Base-by-base conservation (phyloP, 2,329 filamentous ascomycete species). In the Stagonosporopsis rhizophila region DNA sequence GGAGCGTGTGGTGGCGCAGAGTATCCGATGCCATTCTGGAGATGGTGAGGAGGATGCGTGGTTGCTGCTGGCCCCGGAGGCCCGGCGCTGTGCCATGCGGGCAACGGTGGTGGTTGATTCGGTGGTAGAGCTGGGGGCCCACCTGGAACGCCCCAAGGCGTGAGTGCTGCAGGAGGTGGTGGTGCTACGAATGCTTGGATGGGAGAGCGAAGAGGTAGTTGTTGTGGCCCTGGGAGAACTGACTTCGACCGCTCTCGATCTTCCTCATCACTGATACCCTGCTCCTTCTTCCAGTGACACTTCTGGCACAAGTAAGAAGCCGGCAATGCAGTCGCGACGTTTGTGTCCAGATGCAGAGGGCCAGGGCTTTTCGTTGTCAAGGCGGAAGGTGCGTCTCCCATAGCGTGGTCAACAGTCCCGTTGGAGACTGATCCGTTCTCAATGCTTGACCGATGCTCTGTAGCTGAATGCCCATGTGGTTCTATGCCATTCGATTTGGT, bases 251-350 rank as follows among this genome's bases (percentile, higher is more conserved):
- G 63, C 48, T 72, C 65, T 44, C 68, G 66, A 34, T 67, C 66
- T 41, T 68, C 65, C 8, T 70, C 66, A 45, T 73, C 66, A 30
- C 72, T 65, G 2, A 67, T 64, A 9, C 66, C 73, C 45, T 79
- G 69, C 56, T 77, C 72, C 59, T 75, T 78, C 66, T 78, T 78
- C 71, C 79, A 76, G 60, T 81, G 78, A 58, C 80, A 82, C 56
- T 80, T 81, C 62, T 81, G 78, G 57, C 80, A 82, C n/a, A 80
- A 60, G 46, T 76, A 80, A 6, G 64, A 53, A 14, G 51, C 52
- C 11, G 27, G 11, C 3, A 9, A 30, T 30, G 49, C 38, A 32
- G 51, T 54, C 8, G 60, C 55, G 22, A 67, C 40, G 42, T 69
- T 65, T 3, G 66, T 72, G 30, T 74, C 64, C 15, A 70, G 48